phyloP scores from a whole-genome alignment of 768 basidiomycete genomes.

The Tulasnella calospora region DNA sequence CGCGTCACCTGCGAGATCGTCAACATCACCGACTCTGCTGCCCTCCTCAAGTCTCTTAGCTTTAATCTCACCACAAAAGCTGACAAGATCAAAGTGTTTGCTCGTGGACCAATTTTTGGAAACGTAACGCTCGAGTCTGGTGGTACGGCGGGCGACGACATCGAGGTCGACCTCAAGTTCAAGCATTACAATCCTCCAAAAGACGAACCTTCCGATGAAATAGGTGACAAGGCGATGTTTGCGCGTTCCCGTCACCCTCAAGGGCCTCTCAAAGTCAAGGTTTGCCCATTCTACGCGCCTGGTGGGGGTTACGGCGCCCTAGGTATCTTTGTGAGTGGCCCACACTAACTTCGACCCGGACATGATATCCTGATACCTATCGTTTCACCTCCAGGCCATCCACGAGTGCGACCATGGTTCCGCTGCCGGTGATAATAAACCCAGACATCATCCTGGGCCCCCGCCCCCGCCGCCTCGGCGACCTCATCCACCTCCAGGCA shows the following conservation, averaged over 20 bases:
- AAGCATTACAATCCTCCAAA: background rate
- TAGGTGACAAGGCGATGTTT: background rate
- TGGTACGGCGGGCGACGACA: constrained; percentile 23
- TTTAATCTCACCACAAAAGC: constrained; percentile 18
- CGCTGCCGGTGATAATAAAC: background rate
- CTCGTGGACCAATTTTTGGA: constrained; percentile 21
- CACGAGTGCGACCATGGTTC: background rate
- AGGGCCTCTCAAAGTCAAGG: constrained; percentile 15
- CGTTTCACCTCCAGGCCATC: background rate
- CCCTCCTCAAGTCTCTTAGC: background rate
- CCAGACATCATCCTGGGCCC: background rate
- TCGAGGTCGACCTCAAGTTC: constrained; percentile 20
- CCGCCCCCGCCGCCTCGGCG: background rate
- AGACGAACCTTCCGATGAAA: background rate
- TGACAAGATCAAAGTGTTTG: constrained; percentile 23
- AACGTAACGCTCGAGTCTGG: constrained; percentile 15
- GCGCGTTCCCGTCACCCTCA: background rate
- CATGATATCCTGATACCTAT: background rate
- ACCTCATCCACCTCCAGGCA: background rate
- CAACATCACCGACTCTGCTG: background rate
- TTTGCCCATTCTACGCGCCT: constrained; percentile 6
- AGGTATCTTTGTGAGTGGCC: constrained; percentile 20
- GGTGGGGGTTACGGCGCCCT: background rate
- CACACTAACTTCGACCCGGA: background rate
- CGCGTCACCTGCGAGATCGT: background rate